Evolutionary conservation across 2,329 filamentous ascomycete species (phyloP).

Genomic region (Colletotrichum viniferum): DNA sequence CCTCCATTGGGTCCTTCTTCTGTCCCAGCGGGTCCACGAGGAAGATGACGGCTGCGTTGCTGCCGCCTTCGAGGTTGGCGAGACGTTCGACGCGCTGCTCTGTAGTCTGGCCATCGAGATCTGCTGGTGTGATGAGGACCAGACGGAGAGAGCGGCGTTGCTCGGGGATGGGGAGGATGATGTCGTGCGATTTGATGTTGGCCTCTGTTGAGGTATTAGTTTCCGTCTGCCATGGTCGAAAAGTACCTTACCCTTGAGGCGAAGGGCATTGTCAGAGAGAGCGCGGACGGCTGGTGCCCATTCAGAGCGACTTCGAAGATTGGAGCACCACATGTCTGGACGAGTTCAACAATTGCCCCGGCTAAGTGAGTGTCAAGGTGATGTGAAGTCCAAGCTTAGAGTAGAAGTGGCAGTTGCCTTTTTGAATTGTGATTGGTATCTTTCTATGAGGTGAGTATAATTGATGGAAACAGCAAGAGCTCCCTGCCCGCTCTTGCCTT

Average conservation of each 20-base stretch:
- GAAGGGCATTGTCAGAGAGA: conserved; percentile 24
- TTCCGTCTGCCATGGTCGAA: neutral
- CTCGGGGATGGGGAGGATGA: conserved; percentile 41
- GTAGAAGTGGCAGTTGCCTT: neutral
- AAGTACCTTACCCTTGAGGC: conserved; percentile 30
- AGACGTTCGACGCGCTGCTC: conserved; percentile 44
- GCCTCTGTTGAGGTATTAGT: conserved; percentile 36
- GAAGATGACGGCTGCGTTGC: conserved; percentile 47
- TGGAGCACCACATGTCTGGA: conserved; percentile 40
- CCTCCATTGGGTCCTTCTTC: conserved; percentile 27
- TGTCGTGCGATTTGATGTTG: conserved; percentile 47
- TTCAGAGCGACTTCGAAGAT: conserved; percentile 37
- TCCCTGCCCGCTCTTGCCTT: neutral
- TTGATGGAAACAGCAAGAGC: neutral
- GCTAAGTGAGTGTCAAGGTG: neutral
- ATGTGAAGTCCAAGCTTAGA: neutral
- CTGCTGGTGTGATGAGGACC: conserved; percentile 43
- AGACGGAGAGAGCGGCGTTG: conserved; percentile 33
- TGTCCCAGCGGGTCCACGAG: conserved; percentile 37
- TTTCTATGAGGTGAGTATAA: conserved; percentile 14
- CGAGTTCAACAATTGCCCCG: neutral
- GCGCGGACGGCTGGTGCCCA: conserved; percentile 37
- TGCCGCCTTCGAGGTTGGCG: conserved; percentile 39
- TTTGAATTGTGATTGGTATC: neutral
- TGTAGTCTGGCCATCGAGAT: conserved; percentile 34